Conservation (phyloP, 140 eudicot species). For the Oenanthe javanica region DNA sequence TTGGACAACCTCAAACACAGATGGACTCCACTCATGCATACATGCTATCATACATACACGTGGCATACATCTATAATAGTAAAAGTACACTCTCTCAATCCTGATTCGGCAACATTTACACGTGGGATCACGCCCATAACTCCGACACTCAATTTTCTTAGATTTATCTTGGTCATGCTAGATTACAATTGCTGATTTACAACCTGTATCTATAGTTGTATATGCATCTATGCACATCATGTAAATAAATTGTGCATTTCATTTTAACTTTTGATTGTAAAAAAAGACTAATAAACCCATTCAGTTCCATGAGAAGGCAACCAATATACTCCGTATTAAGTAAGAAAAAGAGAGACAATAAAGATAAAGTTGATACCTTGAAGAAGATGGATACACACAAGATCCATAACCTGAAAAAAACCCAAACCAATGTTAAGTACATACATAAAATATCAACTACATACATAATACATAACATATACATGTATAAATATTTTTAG, state of each 20-base stretch:
- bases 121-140: background rate
- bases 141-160: background rate
- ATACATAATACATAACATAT: too few relatives aligned
- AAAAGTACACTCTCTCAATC: background rate
- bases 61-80: conserved; percentile 2
- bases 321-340: background rate
- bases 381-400: conserved; percentile 66
- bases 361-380: conserved; percentile 37
- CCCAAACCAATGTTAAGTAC: background rate
- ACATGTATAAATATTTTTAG: background rate
- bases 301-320: background rate
- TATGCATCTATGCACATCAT: too few relatives aligned
- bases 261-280: too few relatives aligned
- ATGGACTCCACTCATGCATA: background rate
- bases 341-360: background rate
- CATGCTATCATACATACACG: conserved; percentile 4
- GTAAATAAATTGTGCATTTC: too few relatives aligned
- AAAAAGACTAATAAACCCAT: too few relatives aligned
- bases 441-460: too few relatives aligned
- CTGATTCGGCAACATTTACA: background rate
- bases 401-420: conserved; percentile 63
- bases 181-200: background rate
- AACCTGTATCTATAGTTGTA: too few relatives aligned
- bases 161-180: background rate
- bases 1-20: background rate